Percentiles rank a stretch among this genome's conserved stretches.
Evolutionary conservation across 371 early-diverging fungal genomes (phyloP).

Genomic region (Mucor indicus): DNA sequence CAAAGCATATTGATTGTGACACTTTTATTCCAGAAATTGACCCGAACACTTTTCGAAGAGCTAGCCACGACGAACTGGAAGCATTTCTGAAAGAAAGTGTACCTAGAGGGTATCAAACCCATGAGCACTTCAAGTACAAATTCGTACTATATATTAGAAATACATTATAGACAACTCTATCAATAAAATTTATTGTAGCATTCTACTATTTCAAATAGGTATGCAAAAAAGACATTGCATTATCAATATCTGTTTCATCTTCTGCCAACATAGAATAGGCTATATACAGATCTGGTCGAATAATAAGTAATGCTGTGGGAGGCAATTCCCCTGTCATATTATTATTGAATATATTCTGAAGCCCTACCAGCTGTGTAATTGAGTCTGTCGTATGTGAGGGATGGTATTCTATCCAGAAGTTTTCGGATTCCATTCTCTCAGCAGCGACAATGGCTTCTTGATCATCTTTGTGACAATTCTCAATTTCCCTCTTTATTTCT

Average conservation of each 20-base stretch:
- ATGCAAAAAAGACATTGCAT: too few relatives aligned
- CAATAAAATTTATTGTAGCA: neutral
- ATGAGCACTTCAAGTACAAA: conserved; percentile 44
- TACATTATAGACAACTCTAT: neutral
- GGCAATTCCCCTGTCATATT: neutral
- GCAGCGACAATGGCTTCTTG: too few relatives aligned
- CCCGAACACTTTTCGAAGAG: conserved; percentile 23
- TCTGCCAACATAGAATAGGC: neutral
- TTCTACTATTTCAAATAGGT: too few relatives aligned
- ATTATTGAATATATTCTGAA: neutral
- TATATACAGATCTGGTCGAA: conserved; percentile 12
- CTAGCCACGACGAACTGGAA: conserved; percentile 39
- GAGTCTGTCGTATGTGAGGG: neutral
- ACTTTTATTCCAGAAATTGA: conserved; percentile 66
- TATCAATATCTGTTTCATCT: neutral
- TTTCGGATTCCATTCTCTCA: neutral
- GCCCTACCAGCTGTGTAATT: neutral
- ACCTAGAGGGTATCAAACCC: conserved; percentile 44
- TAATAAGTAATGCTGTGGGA: conserved; percentile 5
- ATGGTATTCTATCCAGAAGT: neutral
- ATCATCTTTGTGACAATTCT: too few relatives aligned
- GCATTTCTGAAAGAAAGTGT: conserved; percentile 37
- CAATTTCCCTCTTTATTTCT: neutral
- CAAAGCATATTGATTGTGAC: conserved; percentile 55
- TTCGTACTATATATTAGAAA: conserved; percentile 36